Evolutionary conservation across 2,329 filamentous ascomycete species (phyloP).

Genomic region (Coleophoma crateriformis): DNA sequence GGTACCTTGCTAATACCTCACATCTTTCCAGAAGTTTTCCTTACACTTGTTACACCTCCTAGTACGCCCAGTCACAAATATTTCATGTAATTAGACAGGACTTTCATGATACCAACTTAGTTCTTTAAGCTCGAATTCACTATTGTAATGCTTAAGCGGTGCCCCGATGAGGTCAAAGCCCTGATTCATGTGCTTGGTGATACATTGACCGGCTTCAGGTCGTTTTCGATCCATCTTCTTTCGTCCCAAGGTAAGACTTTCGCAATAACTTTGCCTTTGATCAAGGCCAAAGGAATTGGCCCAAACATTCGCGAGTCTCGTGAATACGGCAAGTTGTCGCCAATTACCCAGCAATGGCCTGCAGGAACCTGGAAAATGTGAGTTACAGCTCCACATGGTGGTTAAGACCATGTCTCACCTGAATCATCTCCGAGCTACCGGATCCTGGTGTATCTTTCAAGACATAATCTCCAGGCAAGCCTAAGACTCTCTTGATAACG

Average conservation of each 20-base stretch:
- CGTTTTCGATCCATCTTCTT: constrained; percentile 43
- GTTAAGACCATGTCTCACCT: constrained; percentile 31
- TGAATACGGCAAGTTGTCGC: constrained; percentile 81
- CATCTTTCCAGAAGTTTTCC: constrained; percentile 18
- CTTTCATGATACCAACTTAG: constrained; percentile 23
- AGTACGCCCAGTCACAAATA: constrained; percentile 15
- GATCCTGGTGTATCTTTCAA: constrained; percentile 53
- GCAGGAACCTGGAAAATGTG: constrained; percentile 63
- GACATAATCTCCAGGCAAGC: constrained; percentile 58
- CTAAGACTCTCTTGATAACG: constrained; percentile 63
- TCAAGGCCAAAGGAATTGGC: constrained; percentile 76
- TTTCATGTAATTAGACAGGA: constrained; percentile 31
- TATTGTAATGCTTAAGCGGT: not conserved
- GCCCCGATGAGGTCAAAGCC: not conserved
- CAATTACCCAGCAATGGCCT: constrained; percentile 87
- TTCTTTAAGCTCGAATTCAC: constrained; percentile 2
- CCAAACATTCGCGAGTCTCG: constrained; percentile 84
- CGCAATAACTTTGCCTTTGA: constrained; percentile 76
- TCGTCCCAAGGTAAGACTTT: constrained; percentile 46
- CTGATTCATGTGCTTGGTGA: not conserved
- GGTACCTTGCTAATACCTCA: constrained; percentile 10
- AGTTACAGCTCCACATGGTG: not conserved
- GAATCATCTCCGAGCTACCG: constrained; percentile 46
- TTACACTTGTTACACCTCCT: constrained; percentile 22
- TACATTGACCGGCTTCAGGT: constrained; percentile 26